A percentile compares a stretch with the other conserved stretches of the same genome.
These are phyloP conservation scores for Neofusicoccum kwambonambiense DNA, from an alignment of 2,329 filamentous ascomycete genomes.

Conservation along the genomic window DNA sequence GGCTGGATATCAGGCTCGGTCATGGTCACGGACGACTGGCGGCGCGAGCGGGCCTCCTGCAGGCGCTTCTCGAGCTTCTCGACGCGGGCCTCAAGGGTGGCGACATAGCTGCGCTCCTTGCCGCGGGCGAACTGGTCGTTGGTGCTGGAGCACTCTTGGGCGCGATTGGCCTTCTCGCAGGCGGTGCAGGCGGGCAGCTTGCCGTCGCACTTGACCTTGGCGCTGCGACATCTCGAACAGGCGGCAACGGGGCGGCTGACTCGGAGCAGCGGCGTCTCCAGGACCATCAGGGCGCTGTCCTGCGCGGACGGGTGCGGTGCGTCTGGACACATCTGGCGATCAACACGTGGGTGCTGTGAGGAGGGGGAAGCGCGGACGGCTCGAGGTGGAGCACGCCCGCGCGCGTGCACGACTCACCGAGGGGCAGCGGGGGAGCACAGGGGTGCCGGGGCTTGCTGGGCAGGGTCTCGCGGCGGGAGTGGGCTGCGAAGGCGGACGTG, in stretches of 20 bases:
- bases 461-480: neutral
- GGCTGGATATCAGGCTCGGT: constrained; percentile 56
- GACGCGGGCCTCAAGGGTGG: constrained; percentile 86
- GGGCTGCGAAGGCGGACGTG: neutral
- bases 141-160: constrained; percentile 84
- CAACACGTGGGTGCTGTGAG: neutral
- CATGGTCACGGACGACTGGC: constrained; percentile 68
- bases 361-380: neutral
- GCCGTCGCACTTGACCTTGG: constrained; percentile 97
- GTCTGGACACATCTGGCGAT: neutral
- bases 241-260: constrained; percentile 78
- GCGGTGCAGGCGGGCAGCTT: constrained; percentile 94
- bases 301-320: neutral
- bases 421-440: neutral
- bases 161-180: constrained; percentile 86
- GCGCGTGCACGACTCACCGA: too few relatives aligned
- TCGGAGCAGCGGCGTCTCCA: constrained; percentile 61
- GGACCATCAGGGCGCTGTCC: constrained; percentile 39
- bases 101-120: constrained; percentile 95
- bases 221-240: constrained; percentile 78
- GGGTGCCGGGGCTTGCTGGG: neutral
- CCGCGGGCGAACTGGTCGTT: constrained; percentile 95
- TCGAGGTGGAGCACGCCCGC: neutral
- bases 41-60: constrained; percentile 61
- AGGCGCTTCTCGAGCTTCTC: constrained; percentile 83